Conservation (phyloP, 257 asterid genomes). For the Oldenlandia corymbosa region DNA sequence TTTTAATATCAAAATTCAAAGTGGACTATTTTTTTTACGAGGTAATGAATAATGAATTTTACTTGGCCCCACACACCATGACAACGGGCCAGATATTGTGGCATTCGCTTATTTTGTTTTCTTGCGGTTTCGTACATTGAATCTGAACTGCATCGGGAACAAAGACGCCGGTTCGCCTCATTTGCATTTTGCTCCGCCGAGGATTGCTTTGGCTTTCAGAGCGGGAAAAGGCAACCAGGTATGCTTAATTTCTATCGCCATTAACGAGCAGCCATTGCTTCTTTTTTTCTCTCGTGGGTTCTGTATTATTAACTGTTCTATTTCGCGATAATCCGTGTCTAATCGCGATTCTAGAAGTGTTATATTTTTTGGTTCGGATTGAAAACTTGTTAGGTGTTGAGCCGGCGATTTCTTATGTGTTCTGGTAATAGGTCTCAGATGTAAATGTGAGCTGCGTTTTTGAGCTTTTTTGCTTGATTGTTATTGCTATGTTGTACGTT, state of each 20-base stretch:
- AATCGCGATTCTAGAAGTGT: background rate
- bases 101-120: background rate
- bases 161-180: no score
- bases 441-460: background rate
- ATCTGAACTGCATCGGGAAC: no score
- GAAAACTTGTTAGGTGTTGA: no score
- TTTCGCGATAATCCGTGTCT: background rate
- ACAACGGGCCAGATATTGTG: background rate
- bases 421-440: background rate
- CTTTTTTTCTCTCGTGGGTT: background rate
- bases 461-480: background rate
- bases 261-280: background rate
- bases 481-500: background rate
- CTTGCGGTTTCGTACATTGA: no score
- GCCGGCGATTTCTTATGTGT: background rate
- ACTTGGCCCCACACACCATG: no score
- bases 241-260: constrained; percentile 1
- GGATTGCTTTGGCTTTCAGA: background rate
- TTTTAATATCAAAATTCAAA: no score
- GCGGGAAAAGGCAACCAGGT: background rate
- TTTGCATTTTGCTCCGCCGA: no score
- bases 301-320: background rate
- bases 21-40: no score
- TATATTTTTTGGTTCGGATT: background rate
- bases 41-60: no score